Evolutionary conservation across 768 basidiomycete genomes (phyloP).

Genomic region (Naganishia friedmannii): DNA sequence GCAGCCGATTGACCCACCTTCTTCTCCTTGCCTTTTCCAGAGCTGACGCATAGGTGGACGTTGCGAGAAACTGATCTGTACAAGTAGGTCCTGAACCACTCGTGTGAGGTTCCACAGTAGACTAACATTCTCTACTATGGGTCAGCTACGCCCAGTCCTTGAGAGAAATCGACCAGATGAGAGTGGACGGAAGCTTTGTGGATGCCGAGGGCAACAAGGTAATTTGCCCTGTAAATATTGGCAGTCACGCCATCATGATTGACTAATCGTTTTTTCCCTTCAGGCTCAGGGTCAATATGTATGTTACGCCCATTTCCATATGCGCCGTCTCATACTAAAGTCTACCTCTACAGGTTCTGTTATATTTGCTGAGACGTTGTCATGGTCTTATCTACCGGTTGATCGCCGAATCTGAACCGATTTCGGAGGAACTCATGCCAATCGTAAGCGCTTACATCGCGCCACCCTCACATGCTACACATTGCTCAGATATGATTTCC

Average conservation of each 20-base stretch:
- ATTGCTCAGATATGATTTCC: neutral
- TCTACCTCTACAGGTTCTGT: constrained; percentile 64
- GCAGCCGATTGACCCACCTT: neutral
- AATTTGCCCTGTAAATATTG: neutral
- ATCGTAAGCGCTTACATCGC: constrained; percentile 61
- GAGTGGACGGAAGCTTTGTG: constrained; percentile 94
- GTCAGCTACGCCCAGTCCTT: constrained; percentile 86
- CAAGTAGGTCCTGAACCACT: constrained; percentile 45
- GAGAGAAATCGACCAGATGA: constrained; percentile 94
- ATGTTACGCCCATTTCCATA: constrained; percentile 45
- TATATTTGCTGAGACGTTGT: constrained; percentile 89
- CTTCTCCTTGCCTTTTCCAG: constrained; percentile 42
- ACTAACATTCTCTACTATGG: constrained; percentile 45
- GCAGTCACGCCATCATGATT: neutral
- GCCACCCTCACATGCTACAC: neutral
- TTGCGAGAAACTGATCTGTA: constrained; percentile 67
- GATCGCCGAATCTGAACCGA: constrained; percentile 90
- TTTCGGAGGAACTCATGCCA: constrained; percentile 97
- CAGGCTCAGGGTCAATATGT: constrained; percentile 89
- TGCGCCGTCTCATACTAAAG: neutral
- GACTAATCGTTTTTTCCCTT: neutral
- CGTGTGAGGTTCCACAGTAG: neutral
- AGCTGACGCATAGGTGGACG: constrained; percentile 94
- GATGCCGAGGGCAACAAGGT: constrained; percentile 81
- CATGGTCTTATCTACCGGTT: constrained; percentile 92